phyloP scores from a whole-genome alignment of 1,284 basidiomycete genomes.

The Macrocystidia cucumis region DNA sequence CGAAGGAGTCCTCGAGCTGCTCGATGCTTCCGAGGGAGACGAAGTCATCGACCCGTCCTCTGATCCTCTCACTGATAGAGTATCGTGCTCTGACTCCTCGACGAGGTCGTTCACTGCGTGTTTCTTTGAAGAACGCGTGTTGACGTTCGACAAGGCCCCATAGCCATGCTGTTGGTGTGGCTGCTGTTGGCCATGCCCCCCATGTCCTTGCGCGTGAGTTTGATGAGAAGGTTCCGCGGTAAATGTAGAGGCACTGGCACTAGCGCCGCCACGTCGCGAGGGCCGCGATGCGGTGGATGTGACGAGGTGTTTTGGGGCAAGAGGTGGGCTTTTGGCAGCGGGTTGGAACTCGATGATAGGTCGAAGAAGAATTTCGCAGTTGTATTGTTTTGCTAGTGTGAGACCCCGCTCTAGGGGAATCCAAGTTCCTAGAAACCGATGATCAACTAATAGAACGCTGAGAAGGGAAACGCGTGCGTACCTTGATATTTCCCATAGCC shows the following conservation, averaged over 20 bases:
- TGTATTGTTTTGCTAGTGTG: conserved; percentile 86
- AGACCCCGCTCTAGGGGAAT: conserved; percentile 93
- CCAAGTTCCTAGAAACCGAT: conserved; percentile 77
- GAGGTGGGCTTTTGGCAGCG: conserved; percentile 87
- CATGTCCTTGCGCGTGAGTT: no score
- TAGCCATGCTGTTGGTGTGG: no score
- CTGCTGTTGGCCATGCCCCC: no score
- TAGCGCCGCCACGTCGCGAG: conserved; percentile 38
- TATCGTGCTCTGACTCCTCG: conserved; percentile 55
- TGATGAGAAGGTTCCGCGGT: no score
- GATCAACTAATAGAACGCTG: conserved; percentile 8
- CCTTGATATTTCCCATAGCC: conserved; percentile 99
- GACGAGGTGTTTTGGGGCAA: conserved; percentile 93
- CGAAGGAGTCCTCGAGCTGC: conserved; percentile 85
- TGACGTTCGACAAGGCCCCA: conserved; percentile 25
- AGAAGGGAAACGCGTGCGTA: conserved; percentile 29
- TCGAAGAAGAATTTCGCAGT: conserved; percentile 82
- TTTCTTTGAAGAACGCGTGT: conserved; percentile 50
- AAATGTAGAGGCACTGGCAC: conserved; percentile 27
- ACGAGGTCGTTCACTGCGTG: conserved; percentile 33
- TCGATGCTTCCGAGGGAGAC: conserved; percentile 78
- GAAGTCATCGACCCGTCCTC: conserved; percentile 83
- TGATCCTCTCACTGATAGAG: conserved; percentile 55
- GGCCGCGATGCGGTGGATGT: conserved; percentile 51
- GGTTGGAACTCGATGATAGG: conserved; percentile 96